A percentile compares a stretch with the other conserved stretches of the same genome.
phyloP scores from a whole-genome alignment of 768 basidiomycete species.

The Trametes elegans region DNA sequence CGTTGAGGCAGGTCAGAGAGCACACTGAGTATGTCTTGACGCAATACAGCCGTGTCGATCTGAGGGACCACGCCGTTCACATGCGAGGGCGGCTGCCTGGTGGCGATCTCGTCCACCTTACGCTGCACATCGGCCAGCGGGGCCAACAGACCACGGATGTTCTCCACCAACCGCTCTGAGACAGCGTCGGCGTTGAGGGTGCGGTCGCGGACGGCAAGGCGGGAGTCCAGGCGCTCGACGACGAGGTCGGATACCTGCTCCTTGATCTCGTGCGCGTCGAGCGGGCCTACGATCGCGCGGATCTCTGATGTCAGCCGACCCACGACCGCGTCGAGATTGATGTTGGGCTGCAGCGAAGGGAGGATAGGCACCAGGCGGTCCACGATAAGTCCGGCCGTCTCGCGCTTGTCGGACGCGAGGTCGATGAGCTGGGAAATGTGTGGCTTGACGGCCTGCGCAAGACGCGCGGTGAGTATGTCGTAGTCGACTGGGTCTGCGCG shows the following conservation, averaged over 20 bases:
- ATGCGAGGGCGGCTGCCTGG: background rate
- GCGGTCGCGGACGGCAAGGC: slow-evolving; percentile 76
- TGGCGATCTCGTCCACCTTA: slow-evolving; percentile 18
- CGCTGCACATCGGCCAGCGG: slow-evolving; percentile 27
- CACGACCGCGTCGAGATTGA: slow-evolving; percentile 57
- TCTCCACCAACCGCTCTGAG: slow-evolving; percentile 52
- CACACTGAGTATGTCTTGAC: slow-evolving; percentile 30
- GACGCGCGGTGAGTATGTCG: slow-evolving; percentile 67
- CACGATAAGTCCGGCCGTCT: slow-evolving; percentile 81
- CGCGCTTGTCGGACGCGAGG: slow-evolving; percentile 83
- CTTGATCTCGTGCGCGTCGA: slow-evolving; percentile 85
- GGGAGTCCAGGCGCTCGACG: slow-evolving; percentile 79
- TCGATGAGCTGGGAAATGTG: slow-evolving; percentile 88
- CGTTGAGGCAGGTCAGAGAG: slow-evolving; percentile 49
- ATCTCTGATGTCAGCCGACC: slow-evolving; percentile 66
- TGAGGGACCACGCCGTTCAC: background rate
- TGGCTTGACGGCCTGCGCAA: slow-evolving; percentile 85
- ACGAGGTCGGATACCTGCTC: slow-evolving; percentile 88
- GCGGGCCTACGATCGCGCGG: slow-evolving; percentile 65
- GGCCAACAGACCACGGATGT: slow-evolving; percentile 44
- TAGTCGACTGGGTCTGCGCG: slow-evolving; percentile 74
- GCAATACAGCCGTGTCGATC: slow-evolving; percentile 20
- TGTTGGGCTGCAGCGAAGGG: slow-evolving; percentile 37
- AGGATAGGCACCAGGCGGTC: slow-evolving; percentile 68
- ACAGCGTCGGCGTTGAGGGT: slow-evolving; percentile 61